Evolutionary conservation across 768 basidiomycete species (phyloP), one percentile per base, ranked within the genome.

Genomic region (Boletellus ananas): DNA sequence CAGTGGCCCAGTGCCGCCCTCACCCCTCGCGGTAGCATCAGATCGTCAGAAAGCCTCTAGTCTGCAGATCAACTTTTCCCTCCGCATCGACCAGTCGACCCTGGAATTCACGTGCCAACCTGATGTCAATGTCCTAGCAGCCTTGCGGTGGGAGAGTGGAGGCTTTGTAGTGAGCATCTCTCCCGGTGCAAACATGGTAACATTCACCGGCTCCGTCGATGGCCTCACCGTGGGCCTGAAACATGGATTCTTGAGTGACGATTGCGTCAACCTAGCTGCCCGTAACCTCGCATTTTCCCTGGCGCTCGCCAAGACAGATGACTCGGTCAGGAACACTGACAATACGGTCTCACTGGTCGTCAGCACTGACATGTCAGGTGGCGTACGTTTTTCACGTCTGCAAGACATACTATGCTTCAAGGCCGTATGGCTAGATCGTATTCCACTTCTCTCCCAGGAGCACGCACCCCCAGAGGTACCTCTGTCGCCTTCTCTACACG

Each of bases 381-480:
- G 77, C 6, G 78, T 94, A 35, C 81, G 85, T 18, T 86, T 97
- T 60, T 89, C 90, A 4, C 83, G 93, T 12, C 69, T 96, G 25
- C 93, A 94, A 67, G 94, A 96, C 62, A 83, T 94, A 46, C 75
- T 97, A 17, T 94, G 90, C 66, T 92, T 95, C 78, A 94, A 94
- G 66, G 92, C 93, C 6, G 90, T 95, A 12, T 95, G 93, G 91
- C 66, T 95, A 40, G 92, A 94, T 61, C 83, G 83, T 34, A 90
- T 94, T 23, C 90, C 91, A 0, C 71, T 88, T 8, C 79, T 94
- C 59, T 79, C 81, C 17, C 66, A 73, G 34, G 75, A 69, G 33
- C 29, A 59, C 34, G 45, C 64, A 12, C 36, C 55, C 8, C 49
- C 63, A 41, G 60, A 62, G 20, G 46, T 41, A 7, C 54, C 67